Evolutionary conservation across 2,329 filamentous ascomycete genomes (phyloP).

Genomic region (Apiospora rasikravindrae): DNA sequence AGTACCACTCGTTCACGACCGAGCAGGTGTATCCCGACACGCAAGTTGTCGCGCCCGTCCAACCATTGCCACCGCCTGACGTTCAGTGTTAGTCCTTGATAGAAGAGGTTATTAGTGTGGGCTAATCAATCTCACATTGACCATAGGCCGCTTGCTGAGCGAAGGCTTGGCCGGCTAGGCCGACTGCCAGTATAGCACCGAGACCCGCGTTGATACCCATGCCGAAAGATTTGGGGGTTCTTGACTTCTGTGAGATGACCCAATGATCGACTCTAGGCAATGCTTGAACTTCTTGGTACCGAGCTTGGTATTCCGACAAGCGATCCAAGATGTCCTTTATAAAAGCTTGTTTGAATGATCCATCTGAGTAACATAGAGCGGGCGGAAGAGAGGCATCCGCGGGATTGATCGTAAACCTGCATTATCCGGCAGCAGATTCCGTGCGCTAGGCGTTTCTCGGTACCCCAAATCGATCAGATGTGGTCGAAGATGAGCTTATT

Average conservation of each 20-base stretch:
- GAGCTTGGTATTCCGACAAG: not conserved
- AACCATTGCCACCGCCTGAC: not conserved
- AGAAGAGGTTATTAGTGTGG: not conserved
- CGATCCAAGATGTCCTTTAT: not conserved
- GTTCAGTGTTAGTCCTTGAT: not conserved
- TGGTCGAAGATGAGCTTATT: not conserved
- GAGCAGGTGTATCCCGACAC: conserved; percentile 7
- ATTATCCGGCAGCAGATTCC: not conserved
- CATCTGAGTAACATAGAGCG: not conserved
- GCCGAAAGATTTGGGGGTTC: not conserved
- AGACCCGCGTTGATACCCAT: not conserved
- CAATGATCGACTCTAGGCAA: not conserved
- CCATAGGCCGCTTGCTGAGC: not conserved
- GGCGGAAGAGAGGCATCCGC: not conserved
- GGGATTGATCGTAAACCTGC: not conserved
- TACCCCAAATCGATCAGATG: not conserved
- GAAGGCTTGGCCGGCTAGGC: not conserved
- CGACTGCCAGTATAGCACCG: not conserved
- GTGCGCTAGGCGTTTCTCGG: not conserved
- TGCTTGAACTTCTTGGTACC: not conserved
- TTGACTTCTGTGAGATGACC: not conserved
- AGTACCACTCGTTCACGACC: not conserved
- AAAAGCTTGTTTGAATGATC: not conserved
- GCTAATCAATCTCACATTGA: not conserved
- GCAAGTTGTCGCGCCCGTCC: conserved; percentile 13